These are phyloP conservation scores for Backusella psychrophila DNA, from an alignment of 192 early-diverging fungal species.

Conservation along the genomic window DNA sequence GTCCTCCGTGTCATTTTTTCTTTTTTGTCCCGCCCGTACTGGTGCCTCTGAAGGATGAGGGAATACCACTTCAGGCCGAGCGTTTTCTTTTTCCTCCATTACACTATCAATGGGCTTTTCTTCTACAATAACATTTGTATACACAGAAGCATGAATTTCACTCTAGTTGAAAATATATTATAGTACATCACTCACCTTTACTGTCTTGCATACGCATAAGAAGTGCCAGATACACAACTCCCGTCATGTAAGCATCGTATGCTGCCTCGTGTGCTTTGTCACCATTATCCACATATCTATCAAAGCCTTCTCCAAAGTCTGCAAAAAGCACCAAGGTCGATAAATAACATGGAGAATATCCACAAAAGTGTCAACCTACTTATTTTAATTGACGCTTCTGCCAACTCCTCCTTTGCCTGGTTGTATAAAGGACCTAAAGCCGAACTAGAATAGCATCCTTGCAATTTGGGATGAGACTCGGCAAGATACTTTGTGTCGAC, in stretches of 20 bases:
- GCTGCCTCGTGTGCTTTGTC: conserved; percentile 82
- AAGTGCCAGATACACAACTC: conserved; percentile 73
- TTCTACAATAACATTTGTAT: no score
- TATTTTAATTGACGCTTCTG: conserved; percentile 42
- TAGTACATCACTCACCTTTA: conserved; percentile 15
- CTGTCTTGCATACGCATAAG: conserved; percentile 44
- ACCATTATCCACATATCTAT: conserved; percentile 34
- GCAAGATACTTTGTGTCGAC: conserved; percentile 82
- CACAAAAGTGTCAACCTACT: conserved; percentile 27
- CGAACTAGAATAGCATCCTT: conserved; percentile 30
- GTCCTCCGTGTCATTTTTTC: no score
- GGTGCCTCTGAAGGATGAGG: not conserved
- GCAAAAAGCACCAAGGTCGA: not conserved
- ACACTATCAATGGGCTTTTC: not conserved
- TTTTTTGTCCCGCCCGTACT: no score
- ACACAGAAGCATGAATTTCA: no score
- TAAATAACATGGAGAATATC: not conserved
- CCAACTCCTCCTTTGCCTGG: conserved; percentile 13
- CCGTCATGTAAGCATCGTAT: conserved; percentile 91
- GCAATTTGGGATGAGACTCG: conserved; percentile 38
- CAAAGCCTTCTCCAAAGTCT: conserved; percentile 54
- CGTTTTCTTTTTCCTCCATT: not conserved
- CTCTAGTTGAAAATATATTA: no score
- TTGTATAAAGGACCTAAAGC: conserved; percentile 15
- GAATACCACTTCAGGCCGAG: no score